phyloP scores from a whole-genome alignment of 306 rosid species.

The Sindora glabra region DNA sequence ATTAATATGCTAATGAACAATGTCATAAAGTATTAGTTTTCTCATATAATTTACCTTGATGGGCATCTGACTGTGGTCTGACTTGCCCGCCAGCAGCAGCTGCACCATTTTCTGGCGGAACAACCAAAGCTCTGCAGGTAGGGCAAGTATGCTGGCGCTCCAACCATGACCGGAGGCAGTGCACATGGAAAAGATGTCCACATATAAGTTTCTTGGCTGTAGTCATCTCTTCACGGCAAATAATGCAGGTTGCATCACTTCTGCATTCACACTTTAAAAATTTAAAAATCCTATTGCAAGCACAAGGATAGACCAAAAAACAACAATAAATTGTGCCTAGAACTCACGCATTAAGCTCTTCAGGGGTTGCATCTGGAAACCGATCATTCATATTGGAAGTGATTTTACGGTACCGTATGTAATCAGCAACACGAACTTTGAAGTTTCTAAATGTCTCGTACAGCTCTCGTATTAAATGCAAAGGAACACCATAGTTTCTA shows the following conservation, averaged over 20 bases:
- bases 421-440: conserved; percentile 81
- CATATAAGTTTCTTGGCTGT: conserved; percentile 92
- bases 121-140: conserved; percentile 95
- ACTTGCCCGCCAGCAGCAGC: conserved; percentile 53
- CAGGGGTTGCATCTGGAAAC: conserved; percentile 93
- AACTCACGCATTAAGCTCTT: conserved; percentile 90
- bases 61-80: conserved; percentile 58
- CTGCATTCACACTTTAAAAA: conserved; percentile 41
- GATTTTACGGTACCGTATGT: conserved; percentile 85
- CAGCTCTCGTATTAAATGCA: conserved; percentile 95
- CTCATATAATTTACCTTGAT: conserved; percentile 45
- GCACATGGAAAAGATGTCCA: conserved; percentile 93
- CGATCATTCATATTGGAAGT: conserved; percentile 99
- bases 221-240: conserved; percentile 99
- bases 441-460: conserved; percentile 98
- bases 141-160: conserved; percentile 99
- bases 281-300: conserved; percentile 2
- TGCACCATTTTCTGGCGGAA: conserved; percentile 76
- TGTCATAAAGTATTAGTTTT: neutral
- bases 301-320: conserved; percentile 4
- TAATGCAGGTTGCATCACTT: conserved; percentile 94
- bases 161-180: conserved; percentile 97
- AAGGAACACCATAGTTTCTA: conserved; percentile 90
- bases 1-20: neutral
- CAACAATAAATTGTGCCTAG: neutral